Base-by-base conservation (phyloP, 306 rosid genomes). In the Argentina anserina region DNA sequence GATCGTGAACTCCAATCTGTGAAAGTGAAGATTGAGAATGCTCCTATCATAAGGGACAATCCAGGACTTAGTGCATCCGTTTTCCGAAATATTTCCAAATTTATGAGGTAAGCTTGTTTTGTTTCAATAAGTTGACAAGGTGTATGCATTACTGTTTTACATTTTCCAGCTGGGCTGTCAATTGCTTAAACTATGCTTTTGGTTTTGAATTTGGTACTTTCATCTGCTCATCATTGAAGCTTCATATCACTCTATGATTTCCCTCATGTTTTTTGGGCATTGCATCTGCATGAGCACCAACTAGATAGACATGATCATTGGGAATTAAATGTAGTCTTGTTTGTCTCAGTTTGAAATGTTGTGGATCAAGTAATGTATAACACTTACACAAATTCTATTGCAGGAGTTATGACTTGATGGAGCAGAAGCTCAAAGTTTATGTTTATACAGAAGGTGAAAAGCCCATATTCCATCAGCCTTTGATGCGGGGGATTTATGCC, bases 381-480 rank as follows among this genome's bases (percentile, higher is more conserved):
- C 56, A 40, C 53, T 17, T 66, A 6, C 78, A 7, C 28, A 13
- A 47, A 33, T 63, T 15, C 69, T n/a, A 66, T 63, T 83, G 63
- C 87, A 93, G 98, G 92, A 89, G 98, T 77, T 90, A 93, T 73
- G 89, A 86, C 77, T 75, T 90, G 83, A 93, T 90, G 97, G 90
- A 90, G 73, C 87, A 70, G 55, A 82, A 73, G 70, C 92, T 93
- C 71, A 89, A 88, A 85, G 86, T 93, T n/a, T 93, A 87, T 73
- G 55, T 90, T 75, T 93, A 90, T 56, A 86, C 66, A 72, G 98
- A 90, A 75, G 98, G 98, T 65, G 87, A 85, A 52, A 90, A 84
- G 75, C 98, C 98, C 2, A 65, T 89, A 75, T 93, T 89, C 75
- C 98, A 93, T 82, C 89, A 86, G 82, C 93, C 98, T n/a, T 73